These are phyloP conservation scores for Patellifolia procumbens DNA, from an alignment of 179 eudicot genomes.

Conservation along the genomic window DNA sequence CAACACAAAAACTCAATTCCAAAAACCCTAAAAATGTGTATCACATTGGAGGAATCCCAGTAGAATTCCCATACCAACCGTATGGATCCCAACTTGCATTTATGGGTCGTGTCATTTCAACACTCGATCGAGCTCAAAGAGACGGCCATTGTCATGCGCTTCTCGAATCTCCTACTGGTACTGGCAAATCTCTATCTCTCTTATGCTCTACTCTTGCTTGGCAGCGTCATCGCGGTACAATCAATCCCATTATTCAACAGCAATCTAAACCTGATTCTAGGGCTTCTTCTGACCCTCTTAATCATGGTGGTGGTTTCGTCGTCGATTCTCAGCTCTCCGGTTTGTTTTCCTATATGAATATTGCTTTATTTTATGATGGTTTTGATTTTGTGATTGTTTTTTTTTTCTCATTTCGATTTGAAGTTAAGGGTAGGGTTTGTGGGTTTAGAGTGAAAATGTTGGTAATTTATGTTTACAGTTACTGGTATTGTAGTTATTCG, in stretches of 20 bases:
- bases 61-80: constrained; percentile 91
- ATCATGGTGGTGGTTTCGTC: constrained; percentile 81
- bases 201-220: constrained; percentile 94
- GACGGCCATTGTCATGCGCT: constrained; percentile 87
- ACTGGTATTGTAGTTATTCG: no score
- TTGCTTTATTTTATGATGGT: neutral
- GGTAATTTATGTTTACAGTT: neutral
- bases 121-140: constrained; percentile 72
- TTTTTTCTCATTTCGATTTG: neutral
- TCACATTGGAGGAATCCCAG: constrained; percentile 78
- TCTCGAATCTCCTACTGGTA: constrained; percentile 89
- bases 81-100: constrained; percentile 88
- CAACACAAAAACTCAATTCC: neutral
- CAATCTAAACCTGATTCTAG: constrained; percentile 49
- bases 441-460: neutral
- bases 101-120: constrained; percentile 89
- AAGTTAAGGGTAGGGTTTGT: no score
- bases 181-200: constrained; percentile 78
- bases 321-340: constrained; percentile 71
- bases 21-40: constrained; percentile 38
- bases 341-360: neutral
- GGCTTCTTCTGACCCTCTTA: constrained; percentile 62
- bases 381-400: neutral
- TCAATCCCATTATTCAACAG: neutral
- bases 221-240: constrained; percentile 56